A percentile compares a stretch with the other conserved stretches of the same genome.
Conservation (phyloP, 768 basidiomycete species). For the Gautieria morchelliformis region DNA sequence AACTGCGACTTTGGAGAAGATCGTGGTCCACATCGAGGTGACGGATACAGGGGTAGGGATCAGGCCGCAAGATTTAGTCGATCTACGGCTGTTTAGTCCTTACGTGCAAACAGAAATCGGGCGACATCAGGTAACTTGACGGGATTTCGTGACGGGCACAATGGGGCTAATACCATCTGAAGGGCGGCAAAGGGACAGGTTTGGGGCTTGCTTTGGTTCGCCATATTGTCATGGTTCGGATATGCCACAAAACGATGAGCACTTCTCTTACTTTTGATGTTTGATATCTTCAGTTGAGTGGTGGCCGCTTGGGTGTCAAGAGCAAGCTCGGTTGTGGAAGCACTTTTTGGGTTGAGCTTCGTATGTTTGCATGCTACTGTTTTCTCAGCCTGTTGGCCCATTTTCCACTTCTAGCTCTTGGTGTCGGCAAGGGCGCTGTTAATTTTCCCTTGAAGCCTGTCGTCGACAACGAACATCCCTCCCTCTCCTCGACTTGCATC, state of each 20-base stretch:
- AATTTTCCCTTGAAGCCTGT: background rate
- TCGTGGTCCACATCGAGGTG: constrained; percentile 77
- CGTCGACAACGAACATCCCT: background rate
- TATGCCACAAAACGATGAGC: background rate
- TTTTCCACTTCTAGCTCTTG: constrained; percentile 24
- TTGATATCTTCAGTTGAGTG: constrained; percentile 30
- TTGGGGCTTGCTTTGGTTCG: constrained; percentile 68
- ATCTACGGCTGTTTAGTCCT: constrained; percentile 47
- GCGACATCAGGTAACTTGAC: background rate
- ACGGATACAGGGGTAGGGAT: constrained; percentile 53
- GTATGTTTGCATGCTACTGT: constrained; percentile 9
- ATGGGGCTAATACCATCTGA: background rate
- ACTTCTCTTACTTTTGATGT: background rate
- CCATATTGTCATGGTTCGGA: constrained; percentile 51
- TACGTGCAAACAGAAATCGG: constrained; percentile 7
- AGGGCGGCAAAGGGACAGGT: constrained; percentile 47
- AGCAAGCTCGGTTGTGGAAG: constrained; percentile 54
- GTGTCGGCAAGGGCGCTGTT: constrained; percentile 46
- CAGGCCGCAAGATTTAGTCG: constrained; percentile 43
- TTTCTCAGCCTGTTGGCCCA: background rate
- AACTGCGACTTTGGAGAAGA: constrained; percentile 37
- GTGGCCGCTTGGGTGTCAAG: constrained; percentile 58
- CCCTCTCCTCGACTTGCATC: background rate
- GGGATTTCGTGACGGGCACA: background rate
- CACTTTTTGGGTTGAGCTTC: constrained; percentile 84